A percentile compares a stretch with the other conserved stretches of the same genome.
Conservation (phyloP, 106 monocot genomes). For the Vanilla planifolia region DNA sequence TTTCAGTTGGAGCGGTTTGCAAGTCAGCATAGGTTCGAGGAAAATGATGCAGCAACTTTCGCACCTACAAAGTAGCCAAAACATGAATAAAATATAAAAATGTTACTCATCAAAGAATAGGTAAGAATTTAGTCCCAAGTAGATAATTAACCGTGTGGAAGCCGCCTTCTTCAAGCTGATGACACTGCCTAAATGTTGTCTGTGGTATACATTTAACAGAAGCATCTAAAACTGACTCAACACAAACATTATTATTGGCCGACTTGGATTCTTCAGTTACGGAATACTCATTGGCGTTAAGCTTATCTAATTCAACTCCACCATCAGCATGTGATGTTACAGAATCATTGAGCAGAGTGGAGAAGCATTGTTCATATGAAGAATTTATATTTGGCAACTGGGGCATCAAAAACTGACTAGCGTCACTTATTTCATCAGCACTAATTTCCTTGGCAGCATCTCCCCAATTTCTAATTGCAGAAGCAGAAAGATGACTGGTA, state of each 20-base stretch:
- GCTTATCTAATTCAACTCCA: slow-evolving; percentile 13
- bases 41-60: slow-evolving; percentile 91
- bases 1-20: slow-evolving; percentile 43
- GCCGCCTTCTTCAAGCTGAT: slow-evolving; percentile 68
- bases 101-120: slow-evolving; percentile 2
- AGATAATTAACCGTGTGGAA: slow-evolving; percentile 64
- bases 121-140: not conserved
- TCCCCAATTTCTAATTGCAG: slow-evolving; percentile 6
- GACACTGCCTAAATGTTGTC: slow-evolving; percentile 31
- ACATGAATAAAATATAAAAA: slow-evolving; percentile 5
- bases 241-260: slow-evolving; percentile 2
- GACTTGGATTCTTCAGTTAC: slow-evolving; percentile 1
- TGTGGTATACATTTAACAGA: slow-evolving; percentile 43
- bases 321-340: slow-evolving; percentile 13
- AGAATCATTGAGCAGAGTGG: slow-evolving; percentile 13
- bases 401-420: slow-evolving; percentile 14
- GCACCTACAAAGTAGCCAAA: slow-evolving; percentile 35
- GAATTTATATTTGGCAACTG: slow-evolving; percentile 21
- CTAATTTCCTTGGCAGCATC: not conserved
- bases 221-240: slow-evolving; percentile 41
- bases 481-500: slow-evolving; percentile 10
- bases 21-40: slow-evolving; percentile 92
- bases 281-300: slow-evolving; percentile 13
- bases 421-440: slow-evolving; percentile 15
- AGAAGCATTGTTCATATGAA: slow-evolving; percentile 4